Evolutionary conservation across 176 grass and related monocot species (phyloP), one percentile per base, ranked within the genome.

Genomic region (Paspalum notatum): DNA sequence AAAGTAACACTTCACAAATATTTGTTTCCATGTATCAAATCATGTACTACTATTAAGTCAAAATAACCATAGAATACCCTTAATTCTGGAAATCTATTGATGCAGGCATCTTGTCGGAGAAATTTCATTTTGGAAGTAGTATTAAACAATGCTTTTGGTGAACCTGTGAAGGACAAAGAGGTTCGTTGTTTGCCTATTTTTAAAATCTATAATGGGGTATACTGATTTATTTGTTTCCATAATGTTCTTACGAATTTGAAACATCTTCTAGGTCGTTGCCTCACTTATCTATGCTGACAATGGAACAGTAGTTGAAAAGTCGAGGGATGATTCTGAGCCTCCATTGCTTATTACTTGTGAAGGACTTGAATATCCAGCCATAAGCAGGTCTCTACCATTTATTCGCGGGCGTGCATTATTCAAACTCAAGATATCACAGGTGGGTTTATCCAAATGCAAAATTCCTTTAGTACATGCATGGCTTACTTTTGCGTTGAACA

Each of bases 391-490:
- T 67, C 84, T 98, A 63, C 65, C 86, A 69, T 78, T 98, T 87
- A 76, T 98, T 62, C 84, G 62, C 47, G 92, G 95, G 15, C 90
- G 75, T 64, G 92, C 92, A 50, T 44, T 90, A 17, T 95, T 95
- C 75, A 98, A 98, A 71, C 95, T 95, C 54, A 98, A 98, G 82
- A 91, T 98, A 74, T 94, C 92, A 75, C 92, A 98, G 88, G 95
- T 98, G 62, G 57, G 25, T 38, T 91, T 80, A 50, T 64, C 15
- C 68, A 63, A 3, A 89, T 77, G 44, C 18, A 57, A 62, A 70
- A 51, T 38, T 61, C 37, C 11, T 60, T 51, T 26, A 26, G 16
- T 68, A 71, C 47, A 53, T 78, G 25, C 58, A 51, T 26, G 24
- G 15, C 75, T 79, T 83, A 24, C 18, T 12, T 80, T 24, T 73